Percentiles rank a stretch among this genome's conserved stretches.
phyloP scores from a whole-genome alignment of 208 protist genomes.

The Trypanosoma rangeli region DNA sequence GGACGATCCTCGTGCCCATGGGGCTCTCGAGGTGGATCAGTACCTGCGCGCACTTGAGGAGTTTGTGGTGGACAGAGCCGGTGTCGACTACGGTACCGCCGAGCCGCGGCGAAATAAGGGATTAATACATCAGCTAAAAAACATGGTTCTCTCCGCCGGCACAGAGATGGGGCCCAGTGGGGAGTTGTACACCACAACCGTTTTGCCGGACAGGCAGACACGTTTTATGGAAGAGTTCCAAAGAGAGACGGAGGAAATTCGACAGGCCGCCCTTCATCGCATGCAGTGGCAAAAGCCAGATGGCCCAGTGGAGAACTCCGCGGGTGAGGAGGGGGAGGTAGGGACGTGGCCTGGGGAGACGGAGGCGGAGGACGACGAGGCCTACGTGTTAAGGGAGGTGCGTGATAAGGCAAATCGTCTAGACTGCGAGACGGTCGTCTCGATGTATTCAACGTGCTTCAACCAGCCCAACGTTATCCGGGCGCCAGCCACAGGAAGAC shows the following conservation, averaged over 20 bases:
- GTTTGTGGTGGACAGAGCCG: conserved; percentile 74
- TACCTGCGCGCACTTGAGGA: conserved; percentile 82
- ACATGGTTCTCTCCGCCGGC: conserved; percentile 50
- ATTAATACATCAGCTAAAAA: conserved; percentile 73
- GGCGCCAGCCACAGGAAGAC: conserved; percentile 30
- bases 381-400: conserved; percentile 45
- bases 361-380: conserved; percentile 41
- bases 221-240: conserved; percentile 69
- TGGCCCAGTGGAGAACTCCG: neutral
- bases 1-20: conserved; percentile 77
- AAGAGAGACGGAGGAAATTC: conserved; percentile 71
- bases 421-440: conserved; percentile 87
- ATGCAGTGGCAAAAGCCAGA: conserved; percentile 14
- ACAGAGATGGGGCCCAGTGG: conserved; percentile 50
- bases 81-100: conserved; percentile 60
- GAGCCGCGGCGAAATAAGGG: conserved; percentile 81
- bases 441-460: conserved; percentile 76
- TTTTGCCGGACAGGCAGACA: conserved; percentile 68
- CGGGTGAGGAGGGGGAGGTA: conserved; percentile 8
- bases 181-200: conserved; percentile 64
- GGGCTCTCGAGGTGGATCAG: conserved; percentile 65
- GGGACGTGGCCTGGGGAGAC: too few species aligned
- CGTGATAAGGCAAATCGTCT: conserved; percentile 38
- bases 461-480: conserved; percentile 90
- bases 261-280: conserved; percentile 46